A percentile compares a stretch with the other conserved stretches of the same genome.
These are phyloP conservation scores for Hypoxylon sp. DNA, from an alignment of 2,329 filamentous ascomycete species.

Conservation along the genomic window DNA sequence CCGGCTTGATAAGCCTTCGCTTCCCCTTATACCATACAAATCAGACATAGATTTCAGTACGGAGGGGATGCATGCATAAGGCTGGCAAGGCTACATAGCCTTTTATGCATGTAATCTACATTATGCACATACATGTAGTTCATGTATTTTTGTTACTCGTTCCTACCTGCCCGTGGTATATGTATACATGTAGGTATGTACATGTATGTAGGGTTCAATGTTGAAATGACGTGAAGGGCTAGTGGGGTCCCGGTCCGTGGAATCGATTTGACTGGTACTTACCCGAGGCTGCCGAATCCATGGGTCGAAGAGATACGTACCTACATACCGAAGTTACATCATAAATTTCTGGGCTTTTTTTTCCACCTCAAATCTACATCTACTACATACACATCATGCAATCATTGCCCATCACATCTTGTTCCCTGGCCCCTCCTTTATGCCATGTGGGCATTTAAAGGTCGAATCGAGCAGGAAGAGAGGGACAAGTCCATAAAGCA, in stretches of 20 bases:
- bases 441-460: slow-evolving; percentile 24
- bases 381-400: not conserved
- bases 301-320: slow-evolving; percentile 2
- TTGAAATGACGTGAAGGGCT: slow-evolving; percentile 19
- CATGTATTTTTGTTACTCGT: not conserved
- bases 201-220: not conserved
- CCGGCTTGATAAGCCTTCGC: too few species aligned
- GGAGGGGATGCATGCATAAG: not conserved
- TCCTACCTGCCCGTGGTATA: too few species aligned
- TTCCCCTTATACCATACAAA: too few species aligned
- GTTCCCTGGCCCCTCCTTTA: not conserved
- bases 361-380: not conserved
- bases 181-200: not conserved
- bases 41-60: too few species aligned
- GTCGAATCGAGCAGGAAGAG: slow-evolving; percentile 24
- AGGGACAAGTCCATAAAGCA: slow-evolving; percentile 24
- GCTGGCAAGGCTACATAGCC: not conserved
- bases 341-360: not conserved
- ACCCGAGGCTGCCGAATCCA: slow-evolving; percentile 5
- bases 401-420: not conserved
- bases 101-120: slow-evolving; percentile 25
- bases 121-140: not conserved
- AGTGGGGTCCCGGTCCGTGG: slow-evolving; percentile 9
- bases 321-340: slow-evolving; percentile 1
- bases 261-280: not conserved